These are phyloP conservation scores for Saksenaea vasiformis DNA, from an alignment of 371 early-diverging fungal species.

Conservation along the genomic window DNA sequence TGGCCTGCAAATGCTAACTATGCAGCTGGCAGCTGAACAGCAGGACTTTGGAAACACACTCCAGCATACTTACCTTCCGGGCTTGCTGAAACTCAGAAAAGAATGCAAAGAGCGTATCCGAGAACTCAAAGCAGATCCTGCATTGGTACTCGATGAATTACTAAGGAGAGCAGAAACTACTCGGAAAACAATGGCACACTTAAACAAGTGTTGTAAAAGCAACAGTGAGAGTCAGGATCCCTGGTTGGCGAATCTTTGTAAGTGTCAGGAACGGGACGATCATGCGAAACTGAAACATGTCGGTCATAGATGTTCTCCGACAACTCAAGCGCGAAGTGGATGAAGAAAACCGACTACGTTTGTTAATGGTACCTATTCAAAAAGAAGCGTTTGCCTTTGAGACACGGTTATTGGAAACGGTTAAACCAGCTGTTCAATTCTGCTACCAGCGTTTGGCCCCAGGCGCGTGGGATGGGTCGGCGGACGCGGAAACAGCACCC, in stretches of 20 bases:
- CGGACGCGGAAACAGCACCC: constrained; percentile 22
- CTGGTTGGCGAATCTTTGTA: constrained; percentile 44
- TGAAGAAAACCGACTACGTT: constrained; percentile 41
- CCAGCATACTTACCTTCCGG: constrained; percentile 24
- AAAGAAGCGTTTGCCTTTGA: constrained; percentile 33
- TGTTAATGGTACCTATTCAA: constrained; percentile 41
- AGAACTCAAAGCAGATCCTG: constrained; percentile 27
- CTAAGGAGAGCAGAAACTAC: constrained; percentile 41
- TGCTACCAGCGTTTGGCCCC: constrained; percentile 29
- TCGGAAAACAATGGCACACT: constrained; percentile 30
- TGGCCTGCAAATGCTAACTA: constrained; percentile 26
- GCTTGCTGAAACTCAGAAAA: constrained; percentile 22
- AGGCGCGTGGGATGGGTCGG: constrained; percentile 16
- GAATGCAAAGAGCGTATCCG: constrained; percentile 39
- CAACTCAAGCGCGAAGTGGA: constrained; percentile 45
- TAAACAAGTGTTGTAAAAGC: constrained; percentile 34
- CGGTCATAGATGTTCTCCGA: constrained; percentile 35
- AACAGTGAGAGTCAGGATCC: constrained; percentile 37
- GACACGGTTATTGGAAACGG: constrained; percentile 14
- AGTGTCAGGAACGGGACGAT: constrained; percentile 3
- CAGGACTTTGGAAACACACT: constrained; percentile 30
- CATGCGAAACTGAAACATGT: not conserved
- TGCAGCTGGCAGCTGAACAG: constrained; percentile 31
- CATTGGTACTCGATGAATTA: constrained; percentile 34
- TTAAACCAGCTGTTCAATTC: constrained; percentile 27